Evolutionary conservation across 1,139 yeast genomes (phyloP).

Genomic region (Debaryomyces sp.): DNA sequence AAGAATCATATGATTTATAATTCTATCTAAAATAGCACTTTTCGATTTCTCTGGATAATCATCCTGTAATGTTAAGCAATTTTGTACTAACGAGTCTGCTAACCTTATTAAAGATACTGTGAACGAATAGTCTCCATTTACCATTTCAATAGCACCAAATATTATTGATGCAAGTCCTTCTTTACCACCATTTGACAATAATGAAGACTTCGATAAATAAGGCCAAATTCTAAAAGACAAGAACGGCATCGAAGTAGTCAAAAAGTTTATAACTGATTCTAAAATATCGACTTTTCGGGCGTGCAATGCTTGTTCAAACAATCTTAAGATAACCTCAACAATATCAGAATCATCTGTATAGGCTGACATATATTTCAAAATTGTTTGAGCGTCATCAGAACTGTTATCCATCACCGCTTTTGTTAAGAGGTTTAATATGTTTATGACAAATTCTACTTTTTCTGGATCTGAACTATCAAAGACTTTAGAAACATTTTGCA

Average conservation of each 20-base stretch:
- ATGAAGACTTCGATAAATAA: conserved; percentile 65
- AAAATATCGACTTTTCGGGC: conserved; percentile 53
- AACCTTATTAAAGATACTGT: conserved; percentile 62
- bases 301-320: conserved; percentile 70
- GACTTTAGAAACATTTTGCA: conserved; percentile 60
- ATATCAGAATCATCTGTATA: conserved; percentile 70
- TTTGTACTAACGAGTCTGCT: conserved; percentile 54
- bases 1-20: conserved; percentile 59
- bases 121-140: conserved; percentile 65
- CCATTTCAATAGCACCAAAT: conserved; percentile 74
- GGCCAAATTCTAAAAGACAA: conserved; percentile 79
- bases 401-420: conserved; percentile 50
- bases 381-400: conserved; percentile 41
- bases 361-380: conserved; percentile 57
- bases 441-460: conserved; percentile 42
- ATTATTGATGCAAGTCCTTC: conserved; percentile 68
- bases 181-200: conserved; percentile 66
- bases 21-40: conserved; percentile 55
- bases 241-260: conserved; percentile 49
- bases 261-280: conserved; percentile 51
- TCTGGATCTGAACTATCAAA: conserved; percentile 37
- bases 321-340: conserved; percentile 63
- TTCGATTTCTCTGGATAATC: conserved; percentile 48
- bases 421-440: conserved; percentile 55
- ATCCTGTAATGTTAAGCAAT: conserved; percentile 48